A percentile compares a stretch with the other conserved stretches of the same genome.
Evolutionary conservation across 495 filamentous ascomycete genomes (phyloP).

Genomic region (Hyaloscypha finlandica): DNA sequence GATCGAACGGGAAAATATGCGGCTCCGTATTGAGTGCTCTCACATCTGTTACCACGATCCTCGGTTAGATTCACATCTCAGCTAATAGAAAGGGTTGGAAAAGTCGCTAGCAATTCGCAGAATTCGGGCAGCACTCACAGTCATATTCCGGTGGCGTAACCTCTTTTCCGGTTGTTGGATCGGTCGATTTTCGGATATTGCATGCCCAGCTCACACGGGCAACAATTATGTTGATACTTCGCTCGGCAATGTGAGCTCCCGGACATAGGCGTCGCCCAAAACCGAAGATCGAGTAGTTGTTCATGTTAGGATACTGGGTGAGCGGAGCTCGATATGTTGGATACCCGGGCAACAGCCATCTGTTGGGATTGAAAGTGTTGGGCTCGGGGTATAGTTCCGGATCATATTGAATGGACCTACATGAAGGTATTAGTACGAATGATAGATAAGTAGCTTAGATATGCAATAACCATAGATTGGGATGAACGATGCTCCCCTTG

Average conservation of each 20-base stretch:
- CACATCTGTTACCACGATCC: too few relatives aligned
- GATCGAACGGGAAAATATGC: too few relatives aligned
- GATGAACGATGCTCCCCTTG: not conserved
- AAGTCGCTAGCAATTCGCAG: too few relatives aligned
- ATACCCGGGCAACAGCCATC: not conserved
- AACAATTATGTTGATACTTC: not conserved
- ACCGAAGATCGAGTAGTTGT: not conserved
- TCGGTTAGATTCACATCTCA: too few relatives aligned
- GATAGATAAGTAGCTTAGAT: too few relatives aligned
- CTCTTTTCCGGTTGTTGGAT: too few relatives aligned
- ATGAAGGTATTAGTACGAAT: slow-evolving; percentile 4
- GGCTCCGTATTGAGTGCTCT: too few relatives aligned
- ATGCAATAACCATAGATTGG: not conserved
- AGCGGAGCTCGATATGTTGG: not conserved
- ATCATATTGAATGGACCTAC: not conserved
- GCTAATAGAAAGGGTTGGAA: too few relatives aligned
- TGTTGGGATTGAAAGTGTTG: not conserved
- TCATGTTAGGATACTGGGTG: not conserved
- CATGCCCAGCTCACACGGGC: not conserved
- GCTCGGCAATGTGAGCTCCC: not conserved
- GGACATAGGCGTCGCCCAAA: slow-evolving; percentile 1
- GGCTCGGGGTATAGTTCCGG: not conserved
- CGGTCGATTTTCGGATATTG: too few relatives aligned
- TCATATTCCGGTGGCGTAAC: too few relatives aligned
- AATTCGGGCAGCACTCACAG: too few relatives aligned